Base-by-base conservation (phyloP, 1,284 basidiomycete genomes). In the Somion occarium region DNA sequence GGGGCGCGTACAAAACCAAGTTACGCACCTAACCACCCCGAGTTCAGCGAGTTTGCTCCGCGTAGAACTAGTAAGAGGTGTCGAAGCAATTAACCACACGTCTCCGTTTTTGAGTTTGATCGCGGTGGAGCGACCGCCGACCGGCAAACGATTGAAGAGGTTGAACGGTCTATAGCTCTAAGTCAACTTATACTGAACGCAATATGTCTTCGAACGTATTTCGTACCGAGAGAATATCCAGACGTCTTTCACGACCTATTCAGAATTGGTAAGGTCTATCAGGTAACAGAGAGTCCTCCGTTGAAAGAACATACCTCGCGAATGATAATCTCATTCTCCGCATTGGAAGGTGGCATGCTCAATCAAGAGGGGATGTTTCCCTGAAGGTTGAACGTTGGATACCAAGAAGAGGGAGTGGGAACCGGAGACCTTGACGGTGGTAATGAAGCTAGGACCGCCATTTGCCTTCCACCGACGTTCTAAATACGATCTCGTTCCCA, bases 81-180 rank as follows among this genome's bases (percentile, higher is more conserved):
- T 91, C 1, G 91, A 94, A 1, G 91, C 93, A 26, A 96, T 74
- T 1, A 97, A 73, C 83, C 92, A 95, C 23, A 97, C 82, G 3
- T 80, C 83, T n/a, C 85, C 83, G 50, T 79, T 75, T 44, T 70
- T 70, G 51, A 97, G 72, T 67, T 79, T 84, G 64, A 97, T 75
- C 1, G 93, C 93, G 0, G 91, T 96, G 1, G 88, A 88, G 43
- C 92, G 73, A 23, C 91, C 90, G 1, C 92, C 92, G 20, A 93
- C 71, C 2, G 87, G 88, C 26, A 91, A 58, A 9, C 88, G 34
- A 11, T 83, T 81, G 53, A 77, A 80, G n/a, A 88, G 79, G 13
- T 80, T 61, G 59, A 90, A 90, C 0, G 88, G 85, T 38, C 84
- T 88, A 42, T 49, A 22, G 26, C 20, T 15, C 13, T 15, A 23